Evolutionary conservation across 2,329 filamentous ascomycete species (phyloP).

Genomic region (Beauveria medogensis): DNA sequence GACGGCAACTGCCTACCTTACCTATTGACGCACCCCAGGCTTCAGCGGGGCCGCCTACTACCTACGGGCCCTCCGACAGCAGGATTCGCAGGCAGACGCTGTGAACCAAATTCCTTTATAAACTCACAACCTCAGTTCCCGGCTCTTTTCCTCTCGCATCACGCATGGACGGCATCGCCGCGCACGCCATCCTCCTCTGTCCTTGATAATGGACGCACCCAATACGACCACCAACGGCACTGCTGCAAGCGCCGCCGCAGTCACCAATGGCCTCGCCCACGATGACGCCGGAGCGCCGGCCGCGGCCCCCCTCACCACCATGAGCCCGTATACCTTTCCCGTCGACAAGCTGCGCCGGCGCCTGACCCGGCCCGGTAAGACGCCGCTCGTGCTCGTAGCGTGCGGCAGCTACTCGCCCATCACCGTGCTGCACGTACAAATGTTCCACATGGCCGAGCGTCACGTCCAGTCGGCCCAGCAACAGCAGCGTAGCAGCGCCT

Average conservation of each 20-base stretch:
- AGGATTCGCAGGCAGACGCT: neutral
- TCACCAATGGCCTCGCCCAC: neutral
- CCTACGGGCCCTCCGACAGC: neutral
- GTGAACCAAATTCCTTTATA: neutral
- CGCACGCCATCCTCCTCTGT: neutral
- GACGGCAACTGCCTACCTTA: conserved; percentile 2
- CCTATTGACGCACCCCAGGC: conserved; percentile 3
- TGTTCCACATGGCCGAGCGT: conserved; percentile 78
- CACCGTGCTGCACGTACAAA: conserved; percentile 67
- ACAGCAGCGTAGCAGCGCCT: neutral
- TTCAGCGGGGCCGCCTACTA: neutral
- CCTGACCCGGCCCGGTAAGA: conserved; percentile 46
- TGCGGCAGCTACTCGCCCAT: conserved; percentile 66
- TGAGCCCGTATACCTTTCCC: conserved; percentile 46
- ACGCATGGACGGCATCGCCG: conserved; percentile 10
- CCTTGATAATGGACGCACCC: neutral
- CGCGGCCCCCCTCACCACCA: neutral
- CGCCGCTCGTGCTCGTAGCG: conserved; percentile 58
- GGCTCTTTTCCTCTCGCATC: neutral
- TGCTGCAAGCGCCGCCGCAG: neutral
- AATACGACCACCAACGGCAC: neutral
- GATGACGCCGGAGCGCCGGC: neutral
- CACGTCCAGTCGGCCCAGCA: conserved; percentile 27
- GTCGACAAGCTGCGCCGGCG: conserved; percentile 47
- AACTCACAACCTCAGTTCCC: neutral